These are phyloP conservation scores for Gossypium trilobum DNA, from an alignment of 441 rosid genomes.

Conservation along the genomic window DNA sequence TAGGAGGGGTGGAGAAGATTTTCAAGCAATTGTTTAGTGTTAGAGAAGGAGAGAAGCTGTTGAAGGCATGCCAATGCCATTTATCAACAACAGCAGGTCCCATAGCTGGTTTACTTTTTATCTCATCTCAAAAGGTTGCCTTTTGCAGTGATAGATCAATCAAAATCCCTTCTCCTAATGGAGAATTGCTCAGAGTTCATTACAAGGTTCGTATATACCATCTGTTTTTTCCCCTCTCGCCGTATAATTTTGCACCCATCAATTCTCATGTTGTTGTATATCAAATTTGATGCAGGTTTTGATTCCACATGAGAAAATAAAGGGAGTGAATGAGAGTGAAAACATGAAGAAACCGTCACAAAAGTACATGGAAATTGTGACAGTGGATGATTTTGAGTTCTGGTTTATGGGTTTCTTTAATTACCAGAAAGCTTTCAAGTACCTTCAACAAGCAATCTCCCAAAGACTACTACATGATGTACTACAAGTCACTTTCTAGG, in stretches of 20 bases:
- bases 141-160: constrained; percentile 67
- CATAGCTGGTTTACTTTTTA: constrained; percentile 56
- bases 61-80: constrained; percentile 53
- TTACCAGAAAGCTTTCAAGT: constrained; percentile 46
- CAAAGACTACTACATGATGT: constrained; percentile 6
- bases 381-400: constrained; percentile 61
- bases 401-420: constrained; percentile 88
- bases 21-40: constrained; percentile 39
- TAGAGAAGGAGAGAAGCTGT: constrained; percentile 35
- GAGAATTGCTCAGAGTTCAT: constrained; percentile 30
- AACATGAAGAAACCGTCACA: constrained; percentile 53
- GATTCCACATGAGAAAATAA: constrained; percentile 49
- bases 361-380: constrained; percentile 53
- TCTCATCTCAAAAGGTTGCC: constrained; percentile 44
- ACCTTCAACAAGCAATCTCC: constrained; percentile 38
- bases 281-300: constrained; percentile 3
- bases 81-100: constrained; percentile 68
- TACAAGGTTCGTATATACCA: constrained; percentile 21
- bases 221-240: not conserved
- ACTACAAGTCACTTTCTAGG: constrained; percentile 17
- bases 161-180: constrained; percentile 42
- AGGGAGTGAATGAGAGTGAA: constrained; percentile 40
- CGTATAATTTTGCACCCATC: not conserved
- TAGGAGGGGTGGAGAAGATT: constrained; percentile 51
- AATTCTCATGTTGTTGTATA: not conserved